Conservation (phyloP, 1,284 basidiomycete species). For the Ceratobasidium sp. region DNA sequence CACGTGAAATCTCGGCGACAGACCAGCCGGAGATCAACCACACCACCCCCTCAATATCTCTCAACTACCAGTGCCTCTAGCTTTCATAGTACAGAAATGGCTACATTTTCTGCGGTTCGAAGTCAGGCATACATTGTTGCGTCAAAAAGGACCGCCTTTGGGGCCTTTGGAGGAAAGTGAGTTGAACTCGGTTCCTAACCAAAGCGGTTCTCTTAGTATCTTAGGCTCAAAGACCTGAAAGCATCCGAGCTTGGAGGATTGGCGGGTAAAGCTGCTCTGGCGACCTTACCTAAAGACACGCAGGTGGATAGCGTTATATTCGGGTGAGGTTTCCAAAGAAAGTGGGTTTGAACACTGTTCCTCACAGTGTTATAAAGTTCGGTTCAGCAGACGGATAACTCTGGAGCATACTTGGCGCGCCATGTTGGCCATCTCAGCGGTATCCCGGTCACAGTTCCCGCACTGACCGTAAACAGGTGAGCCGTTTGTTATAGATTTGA, state of each 20-base stretch:
- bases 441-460: conserved; percentile 63
- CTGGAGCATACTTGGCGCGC: conserved; percentile 66
- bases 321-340: too few relatives aligned
- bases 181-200: conserved; percentile 35
- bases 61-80: too few relatives aligned
- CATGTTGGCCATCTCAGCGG: conserved; percentile 68
- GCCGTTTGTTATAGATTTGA: conserved; percentile 33
- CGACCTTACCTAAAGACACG: conserved; percentile 60
- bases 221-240: conserved; percentile 60
- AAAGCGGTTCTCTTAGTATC: neutral
- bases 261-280: conserved; percentile 66
- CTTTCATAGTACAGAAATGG: conserved; percentile 2
- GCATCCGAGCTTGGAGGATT: conserved; percentile 64
- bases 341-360: too few relatives aligned
- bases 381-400: conserved; percentile 62
- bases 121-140: conserved; percentile 59
- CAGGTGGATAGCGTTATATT: conserved; percentile 65
- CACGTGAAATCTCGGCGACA: too few relatives aligned
- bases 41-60: too few relatives aligned
- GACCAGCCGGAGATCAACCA: too few relatives aligned
- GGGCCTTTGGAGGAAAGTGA: conserved; percentile 66
- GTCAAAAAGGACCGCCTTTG: conserved; percentile 66
- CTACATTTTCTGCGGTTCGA: conserved; percentile 18
- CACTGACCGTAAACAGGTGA: conserved; percentile 66
- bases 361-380: conserved; percentile 48